Evolutionary conservation across 2,329 filamentous ascomycete genomes (phyloP), one percentile per base, ranked within the genome.

Genomic region (Conoideocrella luteorostrata): DNA sequence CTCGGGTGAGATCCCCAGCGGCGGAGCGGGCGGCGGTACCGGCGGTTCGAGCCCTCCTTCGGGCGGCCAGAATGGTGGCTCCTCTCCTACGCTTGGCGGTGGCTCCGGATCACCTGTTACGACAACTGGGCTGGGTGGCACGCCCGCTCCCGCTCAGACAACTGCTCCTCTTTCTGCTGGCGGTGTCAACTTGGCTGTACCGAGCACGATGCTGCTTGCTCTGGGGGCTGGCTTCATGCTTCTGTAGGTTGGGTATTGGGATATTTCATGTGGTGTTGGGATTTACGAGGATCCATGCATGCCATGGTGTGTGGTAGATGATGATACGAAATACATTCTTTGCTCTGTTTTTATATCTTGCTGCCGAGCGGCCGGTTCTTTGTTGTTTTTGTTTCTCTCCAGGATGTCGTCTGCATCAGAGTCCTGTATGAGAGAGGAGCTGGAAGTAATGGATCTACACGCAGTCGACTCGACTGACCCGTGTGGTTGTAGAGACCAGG

Each of bases 221-320:
- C 47, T 72, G 26, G 71, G 60, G 43, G 65, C 64, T 26, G 63
- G 66, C 45, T 60, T 75, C 46, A 51, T 76, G 53, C 59, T 77
- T 30, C 45, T 63, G 48, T 63, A 59, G 50, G 30, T 15, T 36
- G 34, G 13, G 18, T 18, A 5, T 22, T 9, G n/a, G 33, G 29
- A 3, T 22, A 22, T 17, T 6, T 11, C 6, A 5, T 13, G 10
- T 9, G 29, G 13, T 6, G 15, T 23, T 4, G 6, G 20, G 13
- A 24, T 17, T 20, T 17, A 24, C 2, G 13, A 7, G 35, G 18
- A n/a, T 24, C 32, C 15, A 22, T 45, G 28, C 38, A 26, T 18
- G n/a, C n/a, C n/a, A 26, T 21, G 17, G 12, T 43, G 23, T 15
- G 29, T n/a, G 28, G 21, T 22, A 34, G 23, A 29, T 24, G 30